These are phyloP conservation scores for Fusarium austroafricanum DNA, from an alignment of 2,329 filamentous ascomycete genomes.

Conservation along the genomic window DNA sequence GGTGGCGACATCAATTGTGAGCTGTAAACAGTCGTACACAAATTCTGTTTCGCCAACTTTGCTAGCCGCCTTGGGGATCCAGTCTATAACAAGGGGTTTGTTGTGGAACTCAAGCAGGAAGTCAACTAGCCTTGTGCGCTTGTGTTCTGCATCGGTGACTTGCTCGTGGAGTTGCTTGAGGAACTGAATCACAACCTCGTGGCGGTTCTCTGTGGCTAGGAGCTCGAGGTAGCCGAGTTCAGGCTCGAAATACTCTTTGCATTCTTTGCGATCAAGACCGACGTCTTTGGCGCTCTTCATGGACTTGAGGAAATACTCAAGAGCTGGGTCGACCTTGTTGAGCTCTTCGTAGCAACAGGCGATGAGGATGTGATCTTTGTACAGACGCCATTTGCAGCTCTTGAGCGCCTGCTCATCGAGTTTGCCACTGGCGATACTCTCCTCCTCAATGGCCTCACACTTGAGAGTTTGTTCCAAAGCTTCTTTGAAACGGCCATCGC, in stretches of 20 bases:
- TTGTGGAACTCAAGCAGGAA: conserved; percentile 53
- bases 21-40: conserved; percentile 47
- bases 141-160: conserved; percentile 39
- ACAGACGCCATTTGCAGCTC: conserved; percentile 54
- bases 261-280: conserved; percentile 45
- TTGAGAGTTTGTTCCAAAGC: conserved; percentile 52
- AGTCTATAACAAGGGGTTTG: conserved; percentile 52
- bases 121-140: conserved; percentile 49
- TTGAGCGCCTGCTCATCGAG: conserved; percentile 42
- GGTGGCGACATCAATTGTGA: conserved; percentile 50
- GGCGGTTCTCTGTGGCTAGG: conserved; percentile 52
- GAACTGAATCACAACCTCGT: conserved; percentile 51
- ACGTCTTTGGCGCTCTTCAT: conserved; percentile 47
- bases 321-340: conserved; percentile 48
- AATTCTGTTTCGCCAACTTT: conserved; percentile 49
- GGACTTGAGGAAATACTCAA: conserved; percentile 54
- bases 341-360: conserved; percentile 53
- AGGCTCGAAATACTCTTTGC: conserved; percentile 52
- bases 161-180: conserved; percentile 50
- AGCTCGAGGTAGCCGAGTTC: conserved; percentile 53
- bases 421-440: conserved; percentile 43
- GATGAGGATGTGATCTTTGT: conserved; percentile 55
- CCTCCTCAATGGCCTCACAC: conserved; percentile 52
- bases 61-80: conserved; percentile 56
- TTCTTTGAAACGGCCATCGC: conserved; percentile 51